Conservation (phyloP, 345 rosid genomes). For the Populus alba region DNA sequence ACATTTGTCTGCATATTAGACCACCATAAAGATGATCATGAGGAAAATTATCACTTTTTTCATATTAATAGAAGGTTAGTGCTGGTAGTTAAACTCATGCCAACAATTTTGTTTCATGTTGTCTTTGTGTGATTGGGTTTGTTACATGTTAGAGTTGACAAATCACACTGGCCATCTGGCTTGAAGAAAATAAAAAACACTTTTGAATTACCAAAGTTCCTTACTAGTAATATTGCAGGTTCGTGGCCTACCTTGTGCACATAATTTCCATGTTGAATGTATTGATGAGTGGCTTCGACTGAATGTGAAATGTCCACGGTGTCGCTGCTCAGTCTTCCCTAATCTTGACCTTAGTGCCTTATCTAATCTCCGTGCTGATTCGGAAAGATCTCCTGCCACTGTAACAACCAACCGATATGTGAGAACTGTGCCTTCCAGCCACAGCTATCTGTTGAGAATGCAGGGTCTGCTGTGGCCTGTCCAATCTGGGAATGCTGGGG, state of each 20-base stretch:
- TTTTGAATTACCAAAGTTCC: conserved; percentile 9
- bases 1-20: background rate
- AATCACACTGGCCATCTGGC: background rate
- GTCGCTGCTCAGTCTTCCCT: conserved; percentile 93
- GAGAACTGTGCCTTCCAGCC: conserved; percentile 66
- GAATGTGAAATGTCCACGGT: conserved; percentile 95
- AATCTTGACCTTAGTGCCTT: conserved; percentile 94
- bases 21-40: background rate
- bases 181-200: background rate
- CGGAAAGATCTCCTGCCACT: conserved; percentile 48
- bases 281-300: conserved; percentile 94
- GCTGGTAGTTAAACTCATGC: background rate
- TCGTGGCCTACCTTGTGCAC: conserved; percentile 98
- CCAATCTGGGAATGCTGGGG: conserved; percentile 42
- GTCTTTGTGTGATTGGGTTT: background rate
- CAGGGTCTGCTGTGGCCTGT: conserved; percentile 61
- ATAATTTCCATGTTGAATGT: conserved; percentile 96
- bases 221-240: conserved; percentile 54
- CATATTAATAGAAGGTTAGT: background rate
- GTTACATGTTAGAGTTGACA: background rate
- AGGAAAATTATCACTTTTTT: background rate
- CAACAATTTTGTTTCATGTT: background rate
- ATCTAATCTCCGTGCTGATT: conserved; percentile 70
- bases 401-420: conserved; percentile 43
- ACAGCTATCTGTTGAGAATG: conserved; percentile 71